Evolutionary conservation across 164 flowering plant genomes (phyloP).

Genomic region (Echeveria elegans): DNA sequence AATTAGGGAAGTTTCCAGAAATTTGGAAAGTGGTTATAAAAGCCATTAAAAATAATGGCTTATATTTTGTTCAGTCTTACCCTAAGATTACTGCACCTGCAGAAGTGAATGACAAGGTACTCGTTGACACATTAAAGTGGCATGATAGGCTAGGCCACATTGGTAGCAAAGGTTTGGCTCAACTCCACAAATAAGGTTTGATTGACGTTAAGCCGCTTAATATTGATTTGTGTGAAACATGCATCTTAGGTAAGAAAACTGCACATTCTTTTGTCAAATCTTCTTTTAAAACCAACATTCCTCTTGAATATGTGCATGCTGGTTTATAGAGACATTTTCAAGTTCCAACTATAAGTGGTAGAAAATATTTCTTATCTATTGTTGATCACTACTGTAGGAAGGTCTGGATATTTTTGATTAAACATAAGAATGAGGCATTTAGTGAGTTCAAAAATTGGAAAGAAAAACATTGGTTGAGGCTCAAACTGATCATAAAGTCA

Average conservation of each 20-base stretch:
- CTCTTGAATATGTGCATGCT: slow-evolving; percentile 3
- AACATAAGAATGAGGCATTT: too few species aligned
- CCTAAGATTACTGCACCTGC: too few species aligned
- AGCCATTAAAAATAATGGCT: too few species aligned
- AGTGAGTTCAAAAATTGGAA: too few species aligned
- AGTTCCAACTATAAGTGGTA: not conserved
- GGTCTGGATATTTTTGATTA: not conserved
- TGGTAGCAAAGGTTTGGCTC: not conserved
- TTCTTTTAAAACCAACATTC: too few species aligned
- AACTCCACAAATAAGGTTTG: not conserved
- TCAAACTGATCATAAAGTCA: not conserved
- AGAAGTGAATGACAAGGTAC: too few species aligned
- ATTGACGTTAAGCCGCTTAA: not conserved
- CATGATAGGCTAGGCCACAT: not conserved
- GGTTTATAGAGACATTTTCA: not conserved
- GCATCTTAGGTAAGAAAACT: not conserved
- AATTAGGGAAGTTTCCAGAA: too few species aligned
- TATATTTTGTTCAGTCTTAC: too few species aligned
- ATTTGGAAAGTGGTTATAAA: too few species aligned
- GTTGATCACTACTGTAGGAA: not conserved
- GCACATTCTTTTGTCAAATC: not conserved
- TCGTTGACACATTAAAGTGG: not conserved
- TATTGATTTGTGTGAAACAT: not conserved
- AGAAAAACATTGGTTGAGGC: too few species aligned
- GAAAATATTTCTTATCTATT: not conserved